Evolutionary conservation across 441 rosid genomes (phyloP), one percentile per base, ranked within the genome.

Genomic region (Aleurites moluccanus): DNA sequence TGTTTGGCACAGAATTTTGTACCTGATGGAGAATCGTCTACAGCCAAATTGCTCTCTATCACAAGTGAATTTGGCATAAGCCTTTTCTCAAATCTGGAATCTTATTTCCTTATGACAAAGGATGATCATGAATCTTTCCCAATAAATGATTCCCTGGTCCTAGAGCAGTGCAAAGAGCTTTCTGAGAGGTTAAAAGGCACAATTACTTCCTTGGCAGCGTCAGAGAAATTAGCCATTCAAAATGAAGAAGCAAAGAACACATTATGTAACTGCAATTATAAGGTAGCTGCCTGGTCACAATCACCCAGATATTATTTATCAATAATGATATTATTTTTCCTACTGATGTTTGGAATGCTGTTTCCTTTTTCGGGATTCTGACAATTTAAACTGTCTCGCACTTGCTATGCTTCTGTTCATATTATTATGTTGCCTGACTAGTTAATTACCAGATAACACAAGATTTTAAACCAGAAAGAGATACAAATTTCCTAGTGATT

Each of bases 221-320:
- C 86, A 62, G 87, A 85, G 72, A 78, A 84, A 61, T 49, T 64
- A 28, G 55, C 73, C 60, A 20, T 60, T 9, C 82, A 74, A 77
- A 76, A 61, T 52, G 73, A 83, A 72, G 85, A 83, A 77, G 85
- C 52, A 56, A 80, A 77, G 77, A 77, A 81, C 74, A 78, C 74
- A 28, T 55, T 33, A 53, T 78, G 81, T 65, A 76, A 79, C 77
- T 80, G 84, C 85, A 53, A 83, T 52, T 63, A 80, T 84, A 83
- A 92, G 98, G 98, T 94, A 94, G 96, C 88, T 82, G 85, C 86
- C 83, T 86, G 84, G 88, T 77, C 91, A 88, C 85, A 57, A 81
- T 77, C 81, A 56, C 79, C 88, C 79, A 82, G 87, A 84, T 88
- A 80, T 79, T 78, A 76, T 81, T 71, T 80, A 71, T 82, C 83